Evolutionary conservation across 179 eudicot genomes (phyloP).

Genomic region (Vitellaria paradoxa): DNA sequence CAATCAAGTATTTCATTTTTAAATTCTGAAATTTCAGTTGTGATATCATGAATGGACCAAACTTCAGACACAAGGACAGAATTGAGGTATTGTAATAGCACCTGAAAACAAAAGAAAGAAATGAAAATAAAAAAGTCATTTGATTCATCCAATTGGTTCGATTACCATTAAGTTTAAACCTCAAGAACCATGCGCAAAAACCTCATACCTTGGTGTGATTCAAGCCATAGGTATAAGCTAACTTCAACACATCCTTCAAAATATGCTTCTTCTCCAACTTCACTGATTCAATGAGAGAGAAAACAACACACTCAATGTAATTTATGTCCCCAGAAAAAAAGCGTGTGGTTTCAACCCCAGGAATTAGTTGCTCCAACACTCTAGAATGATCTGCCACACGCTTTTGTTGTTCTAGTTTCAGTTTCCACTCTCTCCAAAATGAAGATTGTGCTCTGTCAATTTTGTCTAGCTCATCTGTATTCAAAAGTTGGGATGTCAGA

Average conservation of each 20-base stretch:
- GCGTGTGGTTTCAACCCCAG: slow-evolving; percentile 81
- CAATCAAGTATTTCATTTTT: slow-evolving; percentile 59
- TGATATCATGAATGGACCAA: slow-evolving; percentile 76
- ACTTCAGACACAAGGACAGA: slow-evolving; percentile 75
- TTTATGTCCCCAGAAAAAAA: slow-evolving; percentile 72
- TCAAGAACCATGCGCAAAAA: not conserved
- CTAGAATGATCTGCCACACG: slow-evolving; percentile 73
- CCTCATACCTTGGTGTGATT: slow-evolving; percentile 66
- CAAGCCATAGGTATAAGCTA: slow-evolving; percentile 70
- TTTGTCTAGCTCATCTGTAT: slow-evolving; percentile 69
- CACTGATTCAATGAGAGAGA: slow-evolving; percentile 70
- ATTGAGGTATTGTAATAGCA: slow-evolving; percentile 57
- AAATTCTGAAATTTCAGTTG: slow-evolving; percentile 57
- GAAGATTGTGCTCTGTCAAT: slow-evolving; percentile 74
- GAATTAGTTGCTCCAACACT: slow-evolving; percentile 87
- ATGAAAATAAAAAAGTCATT: not conserved
- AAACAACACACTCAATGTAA: slow-evolving; percentile 61
- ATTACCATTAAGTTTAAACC: not conserved
- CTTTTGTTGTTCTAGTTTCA: slow-evolving; percentile 85
- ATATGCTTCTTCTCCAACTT: slow-evolving; percentile 72
- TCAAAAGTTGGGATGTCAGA: slow-evolving; percentile 17
- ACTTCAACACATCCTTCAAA: slow-evolving; percentile 56
- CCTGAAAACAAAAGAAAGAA: slow-evolving; percentile 43
- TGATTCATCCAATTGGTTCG: not conserved
- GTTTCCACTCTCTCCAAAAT: slow-evolving; percentile 98